Evolutionary conservation across 2,329 filamentous ascomycete genomes (phyloP), one percentile per base, ranked within the genome.

Genomic region (Talaromyces albobiverticillius): DNA sequence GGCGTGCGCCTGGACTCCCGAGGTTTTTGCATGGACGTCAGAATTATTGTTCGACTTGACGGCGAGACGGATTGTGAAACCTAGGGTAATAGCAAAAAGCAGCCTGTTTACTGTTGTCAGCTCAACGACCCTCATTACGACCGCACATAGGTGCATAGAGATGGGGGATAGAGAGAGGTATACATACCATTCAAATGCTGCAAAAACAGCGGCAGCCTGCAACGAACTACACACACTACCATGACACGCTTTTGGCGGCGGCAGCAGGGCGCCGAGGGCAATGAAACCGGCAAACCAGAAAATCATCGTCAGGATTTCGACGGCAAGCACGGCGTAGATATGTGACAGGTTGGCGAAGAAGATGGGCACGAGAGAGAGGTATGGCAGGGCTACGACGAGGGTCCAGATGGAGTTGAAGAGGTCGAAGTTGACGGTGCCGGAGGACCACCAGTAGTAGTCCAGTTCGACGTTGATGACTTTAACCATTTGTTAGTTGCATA

Each of bases 201-300:
- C 75, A 64, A 80, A 78, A 3, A 76, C 75, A 16, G 72, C 71
- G 4, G 74, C 75, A 14, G 77, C 78, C 71, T 88, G 83, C 8
- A 81, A 73, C 10, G 81, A 75, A 42, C 77, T 76, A 69, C 88
- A 92, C 0, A 82, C 74, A 14, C 81, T 78, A 51, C 82, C 81
- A 31, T 47, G 34, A 20, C 55, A 57, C 23, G 7, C 22, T 7
- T 34, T 42, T 16, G 55, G 29, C 29, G 50, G 40, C 13, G 55
- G 55, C 54, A 90, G 72, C 53, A 78, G 78, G 18, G 84, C 86
- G 0, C 87, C 90, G 10, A 92, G 72, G 0, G 90, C 89, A 60
- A 95, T 85, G 63, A 90, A 88, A 6, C 90, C 90, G 0, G 87
- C 86, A 66, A 96, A 94, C 91, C 91, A 96, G 77, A 95, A 95